phyloP scores from a whole-genome alignment of 352 stramenopile species.

The Pythium vanterpoolii region DNA sequence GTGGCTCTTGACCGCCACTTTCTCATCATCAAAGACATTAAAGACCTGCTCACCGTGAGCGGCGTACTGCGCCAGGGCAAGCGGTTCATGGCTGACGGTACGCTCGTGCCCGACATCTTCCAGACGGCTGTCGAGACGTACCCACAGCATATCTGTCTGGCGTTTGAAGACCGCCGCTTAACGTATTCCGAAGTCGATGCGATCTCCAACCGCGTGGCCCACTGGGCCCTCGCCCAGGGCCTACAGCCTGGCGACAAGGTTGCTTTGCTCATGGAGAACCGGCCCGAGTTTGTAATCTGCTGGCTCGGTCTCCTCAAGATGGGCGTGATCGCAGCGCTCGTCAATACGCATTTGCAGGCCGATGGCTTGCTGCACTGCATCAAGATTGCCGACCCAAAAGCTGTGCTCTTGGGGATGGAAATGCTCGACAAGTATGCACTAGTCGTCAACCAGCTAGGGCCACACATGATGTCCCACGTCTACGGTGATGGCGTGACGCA shows the following conservation, averaged over 20 bases:
- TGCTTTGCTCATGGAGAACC: slow-evolving; percentile 84
- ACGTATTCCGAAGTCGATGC: slow-evolving; percentile 66
- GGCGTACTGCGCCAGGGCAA: slow-evolving; percentile 43
- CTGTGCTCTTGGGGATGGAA: slow-evolving; percentile 62
- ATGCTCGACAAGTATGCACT: slow-evolving; percentile 36
- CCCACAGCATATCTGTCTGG: slow-evolving; percentile 59
- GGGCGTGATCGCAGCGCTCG: slow-evolving; percentile 77
- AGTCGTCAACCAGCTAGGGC: slow-evolving; percentile 38
- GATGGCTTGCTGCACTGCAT: slow-evolving; percentile 77
- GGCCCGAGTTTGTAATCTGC: slow-evolving; percentile 74
- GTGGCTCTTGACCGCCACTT: slow-evolving; percentile 36
- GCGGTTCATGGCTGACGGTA: slow-evolving; percentile 30
- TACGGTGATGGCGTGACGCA: slow-evolving; percentile 47
- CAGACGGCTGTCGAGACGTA: slow-evolving; percentile 48
- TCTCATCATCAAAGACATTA: slow-evolving; percentile 55
- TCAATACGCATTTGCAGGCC: slow-evolving; percentile 76
- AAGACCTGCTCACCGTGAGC: slow-evolving; percentile 33
- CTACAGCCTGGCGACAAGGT: slow-evolving; percentile 63
- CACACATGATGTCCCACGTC: slow-evolving; percentile 42
- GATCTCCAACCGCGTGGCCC: slow-evolving; percentile 67
- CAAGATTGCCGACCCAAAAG: slow-evolving; percentile 41
- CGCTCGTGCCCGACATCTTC: slow-evolving; percentile 59
- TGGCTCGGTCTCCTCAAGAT: slow-evolving; percentile 86
- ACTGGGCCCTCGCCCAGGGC: slow-evolving; percentile 55
- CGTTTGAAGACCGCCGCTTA: slow-evolving; percentile 44